Base-by-base conservation (phyloP, 2,329 filamentous ascomycete genomes). In the Didymellaceae sp. region DNA sequence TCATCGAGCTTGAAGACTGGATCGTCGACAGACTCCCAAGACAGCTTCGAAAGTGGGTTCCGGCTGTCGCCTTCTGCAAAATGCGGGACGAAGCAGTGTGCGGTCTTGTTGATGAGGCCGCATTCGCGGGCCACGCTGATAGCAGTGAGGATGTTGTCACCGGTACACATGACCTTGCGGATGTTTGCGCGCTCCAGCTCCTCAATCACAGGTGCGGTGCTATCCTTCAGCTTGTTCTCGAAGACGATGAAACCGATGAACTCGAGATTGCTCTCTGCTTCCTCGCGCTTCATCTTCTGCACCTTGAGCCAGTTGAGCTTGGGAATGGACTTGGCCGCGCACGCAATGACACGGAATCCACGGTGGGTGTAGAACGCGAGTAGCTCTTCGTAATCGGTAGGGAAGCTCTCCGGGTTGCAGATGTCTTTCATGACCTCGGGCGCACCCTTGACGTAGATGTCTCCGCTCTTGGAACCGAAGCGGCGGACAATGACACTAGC, bases 241-340 rank as follows among this genome's bases (percentile, higher is more conserved):
- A 99, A 99, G 45, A 99, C 88, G 67, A 99, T 97, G 75, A 99
- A 99, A 5, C 94, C 94, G 26, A 92, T 82, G 67, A 99, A 97
- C 35, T 93, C 86, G 9, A 99, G 82, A 24, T 86, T 81, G 3
- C 84, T 88, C 73, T 99, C 94, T 7, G 89, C 92, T 44, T 97
- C 89, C 30, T 86, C 78, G 22, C 94, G 87, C 61, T 86, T 89
- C 87, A 97, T 92, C 76, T 96, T 96, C 67, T 97, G 91, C 6
- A 92, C 87, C 70, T 95, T 96, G 45, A 96, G 85, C 92, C 91
- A 97, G 63, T 88, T 95, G 24, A 97, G 80, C 67, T 91, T 94
- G 48, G 86, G 84, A 43, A 97, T 83, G 66, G 94, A 89, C 70
- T 91, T 96, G 1, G 90, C 90, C 5, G 94, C 94, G 68, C 92